Base-by-base conservation (phyloP, 768 basidiomycete species). In the Phlebiopsis gigantea region DNA sequence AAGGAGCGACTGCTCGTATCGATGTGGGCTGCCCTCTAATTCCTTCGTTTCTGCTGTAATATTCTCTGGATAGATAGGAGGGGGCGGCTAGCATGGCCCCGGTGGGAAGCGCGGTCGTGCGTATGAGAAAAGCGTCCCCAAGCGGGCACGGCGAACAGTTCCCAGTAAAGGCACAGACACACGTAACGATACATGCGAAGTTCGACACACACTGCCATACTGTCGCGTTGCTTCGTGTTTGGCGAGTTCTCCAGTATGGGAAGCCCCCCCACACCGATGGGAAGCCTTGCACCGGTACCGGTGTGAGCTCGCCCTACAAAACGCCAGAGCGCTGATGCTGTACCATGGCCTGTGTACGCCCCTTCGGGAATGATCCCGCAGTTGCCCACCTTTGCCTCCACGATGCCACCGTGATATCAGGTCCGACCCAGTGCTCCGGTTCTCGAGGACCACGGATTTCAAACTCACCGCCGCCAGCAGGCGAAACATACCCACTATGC, bases 231-330 rank as follows among this genome's bases (percentile, higher is more conserved):
- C 53, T 54, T 26, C 17, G 25, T 5, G 25, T n/a, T 8, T 45
- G 6, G 42, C 17, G 42, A 17, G 14, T 54, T 54, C 42, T 44
- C 48, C 54, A 19, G 21, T 56, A 41, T 26, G 15, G 48, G 46
- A 21, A 50, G 46, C 31, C 17, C 26, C n/a, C 43, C 56, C 58
- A 59, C 58, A 56, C 34, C 22, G 22, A 41, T 56, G 58, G 55
- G 58, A 59, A 50, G 28, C 31, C 17, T 7, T 17, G 12, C n/a
- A 49, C 58, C 58, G 58, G 58, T 51, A 55, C 53, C 53, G 54
- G 41, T 43, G 19, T 19, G 42, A 12, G 15, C 19, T 50, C 47
- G 28, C 30, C 43, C 28, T 53, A 42, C 42, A 53, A 41, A 2
- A 22, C 25, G 22, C 24, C 43, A 31, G 22, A 15, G 49, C 50